phyloP scores from a whole-genome alignment of 139 green algal genomes.

The Micractinium conductrix region DNA sequence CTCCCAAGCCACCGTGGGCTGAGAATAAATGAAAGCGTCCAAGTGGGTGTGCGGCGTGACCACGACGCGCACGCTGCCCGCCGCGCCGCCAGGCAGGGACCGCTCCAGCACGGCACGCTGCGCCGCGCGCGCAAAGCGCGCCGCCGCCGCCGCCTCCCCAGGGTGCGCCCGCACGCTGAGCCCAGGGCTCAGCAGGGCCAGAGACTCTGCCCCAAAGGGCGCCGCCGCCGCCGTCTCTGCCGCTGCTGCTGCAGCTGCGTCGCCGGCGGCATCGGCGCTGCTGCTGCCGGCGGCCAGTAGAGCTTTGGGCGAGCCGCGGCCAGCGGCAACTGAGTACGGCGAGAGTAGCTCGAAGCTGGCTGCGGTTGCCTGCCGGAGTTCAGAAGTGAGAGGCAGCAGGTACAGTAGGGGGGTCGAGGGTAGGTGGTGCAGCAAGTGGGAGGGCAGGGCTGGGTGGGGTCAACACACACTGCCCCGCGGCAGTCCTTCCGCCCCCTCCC shows the following conservation, averaged over 20 bases:
- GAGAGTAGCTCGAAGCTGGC: conserved; percentile 14
- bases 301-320: conserved; percentile 1
- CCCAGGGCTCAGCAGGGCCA: not conserved
- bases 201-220: conserved; percentile 7
- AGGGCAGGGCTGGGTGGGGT: too few relatives aligned
- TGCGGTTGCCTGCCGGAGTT: not conserved
- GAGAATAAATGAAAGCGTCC: conserved; percentile 33
- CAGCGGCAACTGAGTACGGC: conserved; percentile 8
- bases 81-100: conserved; percentile 1
- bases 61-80: not conserved
- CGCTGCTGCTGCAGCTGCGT: not conserved
- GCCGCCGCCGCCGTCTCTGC: not conserved
- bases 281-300: not conserved
- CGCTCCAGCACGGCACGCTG: conserved; percentile 18
- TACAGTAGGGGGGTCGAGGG: too few relatives aligned
- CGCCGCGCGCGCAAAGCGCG: conserved; percentile 17
- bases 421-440: too few relatives aligned
- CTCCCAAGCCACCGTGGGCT: too few relatives aligned
- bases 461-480: not conserved
- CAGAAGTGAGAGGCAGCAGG: too few relatives aligned
- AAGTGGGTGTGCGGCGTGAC: conserved; percentile 9
- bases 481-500: not conserved
- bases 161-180: not conserved
- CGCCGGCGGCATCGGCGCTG: too few relatives aligned
- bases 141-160: conserved; percentile 21